Percentiles rank a stretch among this genome's conserved stretches.
These are phyloP conservation scores for Coemansia sp. DNA, from an alignment of 192 early-diverging fungal genomes.

Conservation along the genomic window DNA sequence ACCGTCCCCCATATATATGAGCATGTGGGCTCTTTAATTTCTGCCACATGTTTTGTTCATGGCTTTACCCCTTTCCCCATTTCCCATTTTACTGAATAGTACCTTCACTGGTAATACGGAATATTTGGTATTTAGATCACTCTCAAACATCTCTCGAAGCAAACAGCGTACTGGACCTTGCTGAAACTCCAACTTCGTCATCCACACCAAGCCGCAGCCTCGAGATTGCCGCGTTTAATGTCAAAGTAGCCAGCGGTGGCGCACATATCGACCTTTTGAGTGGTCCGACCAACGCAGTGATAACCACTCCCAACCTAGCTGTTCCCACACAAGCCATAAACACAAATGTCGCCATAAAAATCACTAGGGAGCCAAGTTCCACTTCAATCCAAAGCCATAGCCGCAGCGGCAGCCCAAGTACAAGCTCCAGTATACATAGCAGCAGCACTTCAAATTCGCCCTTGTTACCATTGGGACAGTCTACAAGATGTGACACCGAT, in stretches of 20 bases:
- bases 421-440: not conserved
- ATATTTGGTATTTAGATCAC: no score
- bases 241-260: not conserved
- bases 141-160: not conserved
- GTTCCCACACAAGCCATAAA: not conserved
- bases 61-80: not conserved
- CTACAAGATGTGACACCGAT: constrained; percentile 18
- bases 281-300: not conserved
- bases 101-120: no score
- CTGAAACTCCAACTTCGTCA: not conserved
- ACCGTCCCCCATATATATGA: no score
- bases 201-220: not conserved
- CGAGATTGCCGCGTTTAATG: not conserved
- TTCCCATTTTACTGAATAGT: no score
- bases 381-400: not conserved
- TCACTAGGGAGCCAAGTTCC: not conserved
- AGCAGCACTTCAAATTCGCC: constrained; percentile 1
- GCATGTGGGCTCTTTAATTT: not conserved
- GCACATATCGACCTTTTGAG: not conserved
- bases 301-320: no score
- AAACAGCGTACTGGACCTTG: not conserved
- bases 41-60: not conserved
- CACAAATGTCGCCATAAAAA: not conserved
- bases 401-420: not conserved
- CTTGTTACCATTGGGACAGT: not conserved